Evolutionary conservation across 202 grass and related monocot species (phyloP), one percentile per base, ranked within the genome.

Genomic region (Schoenoplectus triqueter): DNA sequence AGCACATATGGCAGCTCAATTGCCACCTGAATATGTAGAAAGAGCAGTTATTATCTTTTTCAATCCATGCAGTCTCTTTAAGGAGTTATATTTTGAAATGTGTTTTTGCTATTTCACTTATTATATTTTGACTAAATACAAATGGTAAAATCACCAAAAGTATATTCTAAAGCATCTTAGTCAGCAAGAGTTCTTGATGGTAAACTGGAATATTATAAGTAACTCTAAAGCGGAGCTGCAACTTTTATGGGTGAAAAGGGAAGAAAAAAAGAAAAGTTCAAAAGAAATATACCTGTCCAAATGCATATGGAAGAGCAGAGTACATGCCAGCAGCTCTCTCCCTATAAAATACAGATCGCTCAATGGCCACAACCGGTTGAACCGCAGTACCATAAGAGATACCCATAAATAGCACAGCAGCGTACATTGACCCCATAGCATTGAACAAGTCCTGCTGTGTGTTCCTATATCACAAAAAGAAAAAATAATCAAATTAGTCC

Each of bases 1-100:
- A 93, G 76, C 22, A 90, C 74, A 44, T 93, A 90, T 8, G 91
- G 91, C 2, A 93, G 74, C 56, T 93, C 91, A 47, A 93, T 86
- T 63, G 75, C 79, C 50, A 93, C 91, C 91, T 90, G 61, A 49
- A 47, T 78, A 61, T 80, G 31, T 82, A 1, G 3, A 6, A 71
- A 69, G 3, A 20, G 40, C 0, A 57, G 45, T 18, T 57, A 62
- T 76, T 49, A 59, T 21, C 65, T 55, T 64, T 22, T 56, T 80
- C 68, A 82, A 48, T 46, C 2, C 22, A 64, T 14, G 0, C 47
- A 82, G 66, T 72, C 66, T 51, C 10, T 39, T 66, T 17, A 39
- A 74, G 50, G 40, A 54, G 13, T 69, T 19, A 39, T 17, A 3
- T 5, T 50, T 77, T 50, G 4, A 40, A 68, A 69, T 69, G 14